Percentiles rank a stretch among this genome's conserved stretches.
Conservation (phyloP, 2,329 filamentous ascomycete species). For the Arthroderma sp. region DNA sequence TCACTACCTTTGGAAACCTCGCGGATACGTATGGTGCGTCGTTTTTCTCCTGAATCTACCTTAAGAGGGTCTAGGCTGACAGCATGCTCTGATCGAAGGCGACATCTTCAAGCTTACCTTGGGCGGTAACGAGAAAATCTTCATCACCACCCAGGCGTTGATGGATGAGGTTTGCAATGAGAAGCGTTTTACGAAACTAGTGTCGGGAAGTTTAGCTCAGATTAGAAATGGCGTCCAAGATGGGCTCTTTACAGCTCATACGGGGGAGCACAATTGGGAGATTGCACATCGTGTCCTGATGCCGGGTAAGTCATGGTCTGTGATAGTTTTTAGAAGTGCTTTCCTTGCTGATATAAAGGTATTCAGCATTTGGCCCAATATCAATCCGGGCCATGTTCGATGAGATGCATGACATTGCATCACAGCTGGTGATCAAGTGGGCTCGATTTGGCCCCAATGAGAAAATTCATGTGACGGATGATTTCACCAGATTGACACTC, state of each 20-base stretch:
- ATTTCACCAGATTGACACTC: background rate
- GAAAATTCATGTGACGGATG: constrained; percentile 1
- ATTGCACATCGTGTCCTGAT: constrained; percentile 3
- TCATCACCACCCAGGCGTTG: background rate
- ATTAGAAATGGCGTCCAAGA: background rate
- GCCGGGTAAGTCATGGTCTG: background rate
- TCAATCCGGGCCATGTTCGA: constrained; percentile 1
- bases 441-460: background rate
- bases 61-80: background rate
- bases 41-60: background rate
- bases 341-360: background rate
- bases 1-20: background rate
- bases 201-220: background rate
- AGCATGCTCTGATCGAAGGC: background rate
- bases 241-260: background rate
- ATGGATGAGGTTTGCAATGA: constrained; percentile 3
- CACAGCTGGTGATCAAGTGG: constrained; percentile 2
- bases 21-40: background rate
- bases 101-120: background rate
- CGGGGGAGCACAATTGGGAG: constrained; percentile 3
- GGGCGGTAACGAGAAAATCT: background rate
- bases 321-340: background rate
- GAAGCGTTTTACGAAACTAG: background rate
- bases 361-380: background rate
- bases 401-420: constrained; percentile 3